Base-by-base conservation (phyloP, 129 eudicot species). In the Lactuca saligna region DNA sequence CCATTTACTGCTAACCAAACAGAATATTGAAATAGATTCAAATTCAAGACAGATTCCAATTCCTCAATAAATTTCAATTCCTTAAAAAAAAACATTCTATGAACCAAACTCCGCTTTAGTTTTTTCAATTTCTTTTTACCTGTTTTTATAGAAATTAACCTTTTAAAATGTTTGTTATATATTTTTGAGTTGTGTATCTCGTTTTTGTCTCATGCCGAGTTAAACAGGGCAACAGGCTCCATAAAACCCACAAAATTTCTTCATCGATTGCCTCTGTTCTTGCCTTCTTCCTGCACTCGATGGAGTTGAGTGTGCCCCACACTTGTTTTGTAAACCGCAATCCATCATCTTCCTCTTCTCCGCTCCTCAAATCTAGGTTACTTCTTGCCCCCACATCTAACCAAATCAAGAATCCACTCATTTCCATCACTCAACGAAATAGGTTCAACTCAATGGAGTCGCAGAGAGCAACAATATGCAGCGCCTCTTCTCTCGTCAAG, bases 231-330 rank as follows among this genome's bases (percentile, higher is more conserved):
- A 61, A 34, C 8, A 4, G 17, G 39, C 69, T 11, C 7, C 4
- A 3, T 4, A 9, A 46, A 2, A 20, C 7, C 57, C 35, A 42
- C 58, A 66, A 50, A 12, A 46, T 10, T 10, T 46, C 49, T 9
- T 54, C 64, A 4, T 34, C 60, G 8, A 1, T 54, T 3, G 46
- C 61, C 60, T 34, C 4, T 54, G 8, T 49, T 16, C 17, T 20
- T 31, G 34, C 68, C 16, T 15, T 44, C 13, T 3, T 38, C 68
- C 44, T 15, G 29, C 29, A 4, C 3, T 41, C 48, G 14, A 71
- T 73, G 78, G 78, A 73, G 34, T 20, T 73, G 63, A 63, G 35
- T 63, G 71, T 54, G 32, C 35, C 71, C 31, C 56, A 39, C 71
- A 5, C 15, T 54, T 63, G 46, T 63, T 35, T 63, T 29, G 12